These are phyloP conservation scores for Auxenochlorella pyrenoidosa DNA, from an alignment of 139 green algal genomes.

Conservation along the genomic window DNA sequence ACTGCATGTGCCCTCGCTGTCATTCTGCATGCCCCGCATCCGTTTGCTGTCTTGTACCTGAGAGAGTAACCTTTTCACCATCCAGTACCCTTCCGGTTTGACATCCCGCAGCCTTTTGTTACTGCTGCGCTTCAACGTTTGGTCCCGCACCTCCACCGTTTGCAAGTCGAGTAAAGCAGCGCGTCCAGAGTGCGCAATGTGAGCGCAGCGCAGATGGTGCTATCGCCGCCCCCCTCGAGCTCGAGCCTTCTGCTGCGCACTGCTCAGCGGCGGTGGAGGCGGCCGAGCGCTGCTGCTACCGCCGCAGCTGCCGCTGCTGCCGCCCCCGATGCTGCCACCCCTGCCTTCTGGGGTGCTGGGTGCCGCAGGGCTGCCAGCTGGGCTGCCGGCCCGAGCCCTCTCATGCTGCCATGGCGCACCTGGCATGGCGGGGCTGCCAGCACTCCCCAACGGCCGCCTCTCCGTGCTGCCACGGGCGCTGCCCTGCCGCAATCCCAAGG, in stretches of 20 bases:
- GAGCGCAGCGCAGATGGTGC: not conserved
- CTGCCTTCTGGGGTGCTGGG: not conserved
- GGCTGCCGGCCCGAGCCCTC: not conserved
- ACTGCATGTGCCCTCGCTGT: too few species aligned
- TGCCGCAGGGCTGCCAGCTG: not conserved
- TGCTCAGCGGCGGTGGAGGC: not conserved
- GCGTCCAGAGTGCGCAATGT: too few species aligned
- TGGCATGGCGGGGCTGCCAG: not conserved
- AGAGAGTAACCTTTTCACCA: too few species aligned
- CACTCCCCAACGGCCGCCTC: not conserved
- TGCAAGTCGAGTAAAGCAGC: too few species aligned
- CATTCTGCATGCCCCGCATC: too few species aligned
- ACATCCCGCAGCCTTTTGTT: too few species aligned
- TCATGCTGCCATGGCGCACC: not conserved
- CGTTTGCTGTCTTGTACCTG: too few species aligned
- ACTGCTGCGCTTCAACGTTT: too few species aligned
- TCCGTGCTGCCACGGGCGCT: not conserved
- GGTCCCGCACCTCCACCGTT: too few species aligned
- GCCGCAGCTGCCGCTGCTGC: not conserved
- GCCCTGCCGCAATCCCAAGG: not conserved
- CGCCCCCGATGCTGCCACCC: not conserved
- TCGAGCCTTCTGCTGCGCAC: not conserved
- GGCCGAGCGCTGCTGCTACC: too few species aligned
- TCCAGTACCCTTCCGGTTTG: too few species aligned
- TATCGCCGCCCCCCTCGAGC: conserved; percentile 11